These are phyloP conservation scores for Arctium minus DNA, from an alignment of 129 eudicot genomes.

Conservation along the genomic window DNA sequence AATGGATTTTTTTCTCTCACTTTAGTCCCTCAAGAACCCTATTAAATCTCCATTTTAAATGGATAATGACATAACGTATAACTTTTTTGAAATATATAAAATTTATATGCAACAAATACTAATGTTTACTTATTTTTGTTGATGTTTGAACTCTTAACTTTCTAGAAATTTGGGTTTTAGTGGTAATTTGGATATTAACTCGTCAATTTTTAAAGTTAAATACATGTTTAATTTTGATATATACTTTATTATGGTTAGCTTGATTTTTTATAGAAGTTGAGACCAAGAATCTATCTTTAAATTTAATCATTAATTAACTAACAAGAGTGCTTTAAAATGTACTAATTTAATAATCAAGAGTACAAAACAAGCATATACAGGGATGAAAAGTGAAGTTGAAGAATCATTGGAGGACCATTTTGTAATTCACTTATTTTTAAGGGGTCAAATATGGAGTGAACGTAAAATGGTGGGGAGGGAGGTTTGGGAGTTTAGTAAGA, in stretches of 20 bases:
- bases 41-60: neutral
- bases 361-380: neutral
- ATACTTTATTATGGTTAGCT: neutral
- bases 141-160: neutral
- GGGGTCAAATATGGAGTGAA: neutral
- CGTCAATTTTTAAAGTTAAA: neutral
- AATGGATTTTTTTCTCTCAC: neutral
- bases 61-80: neutral
- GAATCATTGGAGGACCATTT: neutral
- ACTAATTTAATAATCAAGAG: neutral
- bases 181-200: neutral
- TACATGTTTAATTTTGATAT: neutral
- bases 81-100: no score
- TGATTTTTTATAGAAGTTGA: neutral
- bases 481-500: neutral
- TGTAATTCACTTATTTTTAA: constrained; percentile 6
- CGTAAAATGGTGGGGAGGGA: neutral
- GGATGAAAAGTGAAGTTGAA: neutral
- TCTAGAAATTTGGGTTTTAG: neutral
- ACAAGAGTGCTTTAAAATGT: neutral
- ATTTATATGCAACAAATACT: neutral
- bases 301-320: neutral
- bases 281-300: neutral
- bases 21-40: neutral
- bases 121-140: no score